Conservation (phyloP, 306 rosid genomes). For the Psophocarpus tetragonolobus region DNA sequence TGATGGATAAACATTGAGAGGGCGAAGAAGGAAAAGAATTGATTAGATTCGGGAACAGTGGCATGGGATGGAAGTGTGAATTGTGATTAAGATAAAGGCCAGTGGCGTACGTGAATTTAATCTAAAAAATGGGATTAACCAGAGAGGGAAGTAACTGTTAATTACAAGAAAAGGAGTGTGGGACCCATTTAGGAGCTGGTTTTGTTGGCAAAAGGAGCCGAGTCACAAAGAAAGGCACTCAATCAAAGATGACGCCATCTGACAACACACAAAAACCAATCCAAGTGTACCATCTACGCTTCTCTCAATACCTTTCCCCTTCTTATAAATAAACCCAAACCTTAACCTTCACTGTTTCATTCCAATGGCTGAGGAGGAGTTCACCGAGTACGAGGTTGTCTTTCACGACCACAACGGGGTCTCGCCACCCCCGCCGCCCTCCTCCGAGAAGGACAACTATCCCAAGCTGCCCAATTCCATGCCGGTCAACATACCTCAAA, state of each 20-base stretch:
- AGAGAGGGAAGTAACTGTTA: slow-evolving; percentile 3
- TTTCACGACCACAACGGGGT: slow-evolving; percentile 44
- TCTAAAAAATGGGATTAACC: neutral
- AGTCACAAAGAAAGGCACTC: neutral
- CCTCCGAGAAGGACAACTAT: neutral
- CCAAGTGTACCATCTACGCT: slow-evolving; percentile 51
- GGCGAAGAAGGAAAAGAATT: too few species aligned
- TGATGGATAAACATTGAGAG: too few species aligned
- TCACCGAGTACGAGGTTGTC: slow-evolving; percentile 72
- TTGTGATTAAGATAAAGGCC: too few species aligned
- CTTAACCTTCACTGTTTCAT: slow-evolving; percentile 40
- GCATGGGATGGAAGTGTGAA: too few species aligned
- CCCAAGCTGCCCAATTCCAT: slow-evolving; percentile 35
- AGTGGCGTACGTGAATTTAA: neutral
- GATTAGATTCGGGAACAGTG: too few species aligned
- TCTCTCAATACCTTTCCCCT: neutral
- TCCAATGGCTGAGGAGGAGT: slow-evolving; percentile 58
- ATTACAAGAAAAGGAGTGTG: slow-evolving; percentile 37
- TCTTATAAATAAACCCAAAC: slow-evolving; percentile 39
- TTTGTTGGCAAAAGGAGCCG: slow-evolving; percentile 32
- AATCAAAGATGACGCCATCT: neutral
- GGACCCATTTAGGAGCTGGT: slow-evolving; percentile 45
- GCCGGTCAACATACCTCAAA: slow-evolving; percentile 66
- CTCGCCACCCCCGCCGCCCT: neutral
- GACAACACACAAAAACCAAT: slow-evolving; percentile 19